Conservation (phyloP, 352 stramenopile species). For the Globisporangium recalcitrans region DNA sequence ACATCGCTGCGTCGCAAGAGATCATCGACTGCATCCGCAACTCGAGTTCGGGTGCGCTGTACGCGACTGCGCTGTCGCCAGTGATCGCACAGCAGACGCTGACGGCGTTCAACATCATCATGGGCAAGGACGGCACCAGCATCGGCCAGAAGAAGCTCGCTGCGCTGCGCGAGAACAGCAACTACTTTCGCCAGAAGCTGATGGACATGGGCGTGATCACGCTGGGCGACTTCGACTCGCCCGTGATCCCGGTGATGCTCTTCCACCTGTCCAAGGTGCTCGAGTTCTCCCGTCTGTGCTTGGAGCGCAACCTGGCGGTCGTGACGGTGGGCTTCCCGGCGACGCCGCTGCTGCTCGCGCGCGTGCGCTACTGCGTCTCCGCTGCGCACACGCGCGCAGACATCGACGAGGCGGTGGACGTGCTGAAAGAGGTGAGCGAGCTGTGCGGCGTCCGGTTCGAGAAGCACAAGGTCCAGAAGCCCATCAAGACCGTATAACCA, state of each 20-base stretch:
- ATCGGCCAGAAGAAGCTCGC: conserved; percentile 90
- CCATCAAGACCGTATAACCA: background rate
- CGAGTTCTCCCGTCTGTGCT: conserved; percentile 94
- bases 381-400: conserved; percentile 92
- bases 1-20: conserved; percentile 58
- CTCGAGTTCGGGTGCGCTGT: conserved; percentile 31
- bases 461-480: conserved; percentile 14
- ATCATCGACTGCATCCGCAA: background rate
- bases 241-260: conserved; percentile 98
- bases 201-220: conserved; percentile 91
- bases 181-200: conserved; percentile 95
- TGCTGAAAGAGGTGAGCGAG: conserved; percentile 90
- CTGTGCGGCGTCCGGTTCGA: conserved; percentile 61
- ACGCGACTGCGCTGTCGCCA: conserved; percentile 11
- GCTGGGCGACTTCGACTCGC: conserved; percentile 94
- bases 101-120: conserved; percentile 91
- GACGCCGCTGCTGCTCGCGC: conserved; percentile 90
- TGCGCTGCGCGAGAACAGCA: conserved; percentile 95
- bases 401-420: conserved; percentile 88
- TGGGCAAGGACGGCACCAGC: conserved; percentile 92
- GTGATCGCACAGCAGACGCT: conserved; percentile 59
- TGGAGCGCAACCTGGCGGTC: conserved; percentile 94
- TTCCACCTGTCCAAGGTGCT: conserved; percentile 98
- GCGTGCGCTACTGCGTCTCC: conserved; percentile 96
- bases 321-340: conserved; percentile 97